Percentiles rank a stretch among this genome's conserved stretches.
These are phyloP conservation scores for Colletotrichum shisoi DNA, from an alignment of 2,329 filamentous ascomycete genomes.

Conservation along the genomic window DNA sequence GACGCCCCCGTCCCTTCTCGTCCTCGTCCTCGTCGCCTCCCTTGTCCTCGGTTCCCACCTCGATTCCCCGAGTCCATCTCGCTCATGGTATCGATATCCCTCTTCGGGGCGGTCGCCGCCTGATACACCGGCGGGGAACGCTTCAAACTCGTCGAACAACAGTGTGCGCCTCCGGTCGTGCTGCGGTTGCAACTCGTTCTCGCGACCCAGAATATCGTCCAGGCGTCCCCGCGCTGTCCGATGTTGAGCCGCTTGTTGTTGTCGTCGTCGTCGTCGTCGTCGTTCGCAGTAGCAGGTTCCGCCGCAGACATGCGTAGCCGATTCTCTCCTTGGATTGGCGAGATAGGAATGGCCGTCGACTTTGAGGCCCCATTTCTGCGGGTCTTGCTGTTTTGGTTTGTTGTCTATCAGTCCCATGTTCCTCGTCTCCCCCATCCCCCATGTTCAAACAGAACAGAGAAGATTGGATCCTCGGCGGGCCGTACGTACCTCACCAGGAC, in stretches of 20 bases:
- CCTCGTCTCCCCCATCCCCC: neutral
- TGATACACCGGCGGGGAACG: neutral
- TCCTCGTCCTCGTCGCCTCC: no score
- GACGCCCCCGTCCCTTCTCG: neutral
- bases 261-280: neutral
- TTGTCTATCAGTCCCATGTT: no score
- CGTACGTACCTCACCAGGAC: constrained; percentile 29
- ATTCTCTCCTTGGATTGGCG: neutral
- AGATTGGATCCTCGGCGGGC: neutral
- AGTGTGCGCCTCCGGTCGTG: constrained; percentile 6
- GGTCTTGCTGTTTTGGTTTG: constrained; percentile 23
- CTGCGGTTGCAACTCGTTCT: neutral
- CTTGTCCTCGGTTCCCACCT: neutral
- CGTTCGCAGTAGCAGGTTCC: neutral
- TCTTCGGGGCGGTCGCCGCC: neutral
- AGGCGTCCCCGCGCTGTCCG: no score
- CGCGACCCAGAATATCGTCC: neutral
- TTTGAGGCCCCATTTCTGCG: constrained; percentile 22
- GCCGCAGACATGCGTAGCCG: neutral
- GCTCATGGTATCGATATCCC: neutral
- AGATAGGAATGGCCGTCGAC: neutral
- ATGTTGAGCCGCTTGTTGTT: neutral
- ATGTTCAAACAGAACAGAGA: neutral
- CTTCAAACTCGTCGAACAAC: neutral
- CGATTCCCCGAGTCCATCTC: neutral